Conservation (phyloP, 805 yeast genomes). For the Barnettozyma populi region DNA sequence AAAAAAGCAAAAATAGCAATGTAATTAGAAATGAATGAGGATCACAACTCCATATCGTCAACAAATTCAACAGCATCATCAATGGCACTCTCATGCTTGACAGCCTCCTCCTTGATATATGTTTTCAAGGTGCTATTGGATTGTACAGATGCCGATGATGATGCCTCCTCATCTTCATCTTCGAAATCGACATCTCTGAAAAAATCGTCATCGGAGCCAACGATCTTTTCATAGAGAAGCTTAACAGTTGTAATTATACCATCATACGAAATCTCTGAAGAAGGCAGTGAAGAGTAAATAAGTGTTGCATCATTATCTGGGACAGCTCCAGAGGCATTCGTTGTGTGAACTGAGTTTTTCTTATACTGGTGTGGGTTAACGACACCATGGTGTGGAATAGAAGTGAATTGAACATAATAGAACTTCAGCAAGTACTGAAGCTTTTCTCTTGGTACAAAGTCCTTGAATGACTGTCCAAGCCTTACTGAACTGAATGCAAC, state of each 20-base stretch:
- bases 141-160: neutral
- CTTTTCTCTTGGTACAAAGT: slow-evolving; percentile 77
- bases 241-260: slow-evolving; percentile 83
- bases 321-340: neutral
- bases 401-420: slow-evolving; percentile 53
- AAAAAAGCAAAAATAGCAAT: neutral
- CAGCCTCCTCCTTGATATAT: neutral
- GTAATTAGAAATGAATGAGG: neutral
- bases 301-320: slow-evolving; percentile 17
- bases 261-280: slow-evolving; percentile 84
- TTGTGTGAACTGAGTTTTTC: slow-evolving; percentile 29
- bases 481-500: slow-evolving; percentile 66
- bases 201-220: slow-evolving; percentile 93
- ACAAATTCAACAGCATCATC: slow-evolving; percentile 34
- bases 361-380: slow-evolving; percentile 38
- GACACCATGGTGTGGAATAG: slow-evolving; percentile 51
- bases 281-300: slow-evolving; percentile 60
- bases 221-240: slow-evolving; percentile 65
- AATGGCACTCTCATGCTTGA: slow-evolving; percentile 3
- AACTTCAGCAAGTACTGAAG: slow-evolving; percentile 56
- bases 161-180: slow-evolving; percentile 59
- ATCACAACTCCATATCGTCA: slow-evolving; percentile 29
- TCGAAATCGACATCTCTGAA: slow-evolving; percentile 88
- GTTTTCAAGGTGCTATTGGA: slow-evolving; percentile 1
- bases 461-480: slow-evolving; percentile 78